Percentiles rank a stretch among this genome's conserved stretches.
These are phyloP conservation scores for Hemileccinum impolitum DNA, from an alignment of 768 basidiomycete species.

Conservation along the genomic window DNA sequence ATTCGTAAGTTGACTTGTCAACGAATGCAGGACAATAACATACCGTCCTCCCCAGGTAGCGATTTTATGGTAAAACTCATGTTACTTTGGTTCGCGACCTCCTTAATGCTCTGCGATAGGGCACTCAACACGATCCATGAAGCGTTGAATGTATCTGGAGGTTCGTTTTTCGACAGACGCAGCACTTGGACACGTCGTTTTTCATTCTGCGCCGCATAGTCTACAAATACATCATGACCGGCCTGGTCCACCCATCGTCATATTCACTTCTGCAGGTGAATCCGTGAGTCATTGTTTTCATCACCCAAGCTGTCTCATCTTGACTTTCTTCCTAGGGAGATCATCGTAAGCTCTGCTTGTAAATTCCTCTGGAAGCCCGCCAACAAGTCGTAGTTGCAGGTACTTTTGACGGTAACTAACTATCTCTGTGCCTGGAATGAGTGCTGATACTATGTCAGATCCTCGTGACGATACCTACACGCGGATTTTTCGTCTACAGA, in stretches of 20 bases:
- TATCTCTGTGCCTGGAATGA: background rate
- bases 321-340: background rate
- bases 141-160: background rate
- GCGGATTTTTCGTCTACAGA: constrained; percentile 13
- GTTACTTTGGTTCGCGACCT: background rate
- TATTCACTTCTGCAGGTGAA: background rate
- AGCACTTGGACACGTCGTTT: background rate
- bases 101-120: background rate
- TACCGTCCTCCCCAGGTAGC: background rate
- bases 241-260: background rate
- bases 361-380: background rate
- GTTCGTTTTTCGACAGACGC: background rate
- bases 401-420: background rate
- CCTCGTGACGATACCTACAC: constrained; percentile 1
- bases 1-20: background rate
- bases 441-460: constrained; percentile 3
- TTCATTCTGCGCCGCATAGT: background rate
- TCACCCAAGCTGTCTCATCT: background rate
- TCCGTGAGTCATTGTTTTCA: background rate
- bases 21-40: background rate
- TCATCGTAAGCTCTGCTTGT: background rate
- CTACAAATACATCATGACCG: background rate
- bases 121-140: background rate
- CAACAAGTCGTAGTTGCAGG: constrained; percentile 2
- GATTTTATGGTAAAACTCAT: background rate